Conservation (phyloP, 495 filamentous ascomycete genomes). For the Podospora fimiseda region DNA sequence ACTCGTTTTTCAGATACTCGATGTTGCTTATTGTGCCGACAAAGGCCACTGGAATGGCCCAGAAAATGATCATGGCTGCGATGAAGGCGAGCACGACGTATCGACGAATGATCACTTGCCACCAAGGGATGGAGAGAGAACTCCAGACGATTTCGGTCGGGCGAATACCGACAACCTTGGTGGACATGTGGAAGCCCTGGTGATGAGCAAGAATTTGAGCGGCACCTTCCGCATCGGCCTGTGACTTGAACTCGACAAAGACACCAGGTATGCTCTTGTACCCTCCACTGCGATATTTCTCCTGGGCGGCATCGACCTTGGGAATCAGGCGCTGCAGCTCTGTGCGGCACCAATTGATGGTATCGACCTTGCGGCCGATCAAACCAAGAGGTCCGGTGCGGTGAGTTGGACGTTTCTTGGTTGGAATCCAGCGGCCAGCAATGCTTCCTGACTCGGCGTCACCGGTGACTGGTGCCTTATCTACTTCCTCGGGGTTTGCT, state of each 20-base stretch:
- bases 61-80: conserved; percentile 80
- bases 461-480: conserved; percentile 41
- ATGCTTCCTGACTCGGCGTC: conserved; percentile 66
- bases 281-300: conserved; percentile 62
- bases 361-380: conserved; percentile 89
- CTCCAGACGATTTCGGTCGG: conserved; percentile 86
- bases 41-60: conserved; percentile 84
- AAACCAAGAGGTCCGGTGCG: conserved; percentile 64
- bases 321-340: conserved; percentile 79
- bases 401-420: conserved; percentile 82
- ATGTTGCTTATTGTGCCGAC: conserved; percentile 88
- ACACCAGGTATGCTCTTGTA: conserved; percentile 63
- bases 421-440: conserved; percentile 71
- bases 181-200: conserved; percentile 86
- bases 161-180: conserved; percentile 77
- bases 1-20: conserved; percentile 50
- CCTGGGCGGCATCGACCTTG: conserved; percentile 69
- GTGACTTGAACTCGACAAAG: conserved; percentile 81
- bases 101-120: conserved; percentile 70
- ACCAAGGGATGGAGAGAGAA: conserved; percentile 83
- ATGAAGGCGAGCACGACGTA: conserved; percentile 66
- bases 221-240: conserved; percentile 79
- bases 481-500: conserved; percentile 36
- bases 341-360: conserved; percentile 83
- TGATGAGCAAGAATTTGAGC: conserved; percentile 85